These are phyloP conservation scores for Glarea lozoyensis DNA, from an alignment of 495 filamentous ascomycete genomes.

Conservation along the genomic window DNA sequence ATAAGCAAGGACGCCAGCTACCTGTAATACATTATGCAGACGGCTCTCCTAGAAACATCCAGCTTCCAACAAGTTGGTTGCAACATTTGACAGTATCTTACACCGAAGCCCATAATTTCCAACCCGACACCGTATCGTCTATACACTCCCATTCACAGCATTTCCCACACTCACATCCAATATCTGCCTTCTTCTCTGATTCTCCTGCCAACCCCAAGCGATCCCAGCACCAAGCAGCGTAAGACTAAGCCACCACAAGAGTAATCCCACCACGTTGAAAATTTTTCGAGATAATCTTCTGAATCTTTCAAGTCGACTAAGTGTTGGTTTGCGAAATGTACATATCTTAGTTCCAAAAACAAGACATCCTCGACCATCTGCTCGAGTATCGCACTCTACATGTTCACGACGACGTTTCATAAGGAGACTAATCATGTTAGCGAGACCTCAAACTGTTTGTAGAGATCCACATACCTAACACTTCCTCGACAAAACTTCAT, in stretches of 20 bases:
- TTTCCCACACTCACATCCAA: not conserved
- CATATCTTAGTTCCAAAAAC: constrained; percentile 39
- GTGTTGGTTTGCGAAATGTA: constrained; percentile 6
- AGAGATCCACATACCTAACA: constrained; percentile 29
- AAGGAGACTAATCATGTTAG: constrained; percentile 26
- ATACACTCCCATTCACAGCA: too few species aligned
- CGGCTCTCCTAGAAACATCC: too few species aligned
- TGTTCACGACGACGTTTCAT: constrained; percentile 46
- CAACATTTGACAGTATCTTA: too few species aligned
- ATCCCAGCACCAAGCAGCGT: not conserved
- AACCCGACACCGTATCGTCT: too few species aligned
- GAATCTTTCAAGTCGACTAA: not conserved
- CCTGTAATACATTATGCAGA: too few species aligned
- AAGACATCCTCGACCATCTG: constrained; percentile 40
- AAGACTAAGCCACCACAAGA: not conserved
- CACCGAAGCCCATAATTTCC: too few species aligned
- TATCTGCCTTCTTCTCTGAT: not conserved
- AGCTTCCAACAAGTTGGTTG: too few species aligned
- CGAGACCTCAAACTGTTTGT: too few species aligned
- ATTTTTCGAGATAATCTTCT: not conserved
- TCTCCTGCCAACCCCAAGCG: not conserved
- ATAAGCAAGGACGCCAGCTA: too few species aligned
- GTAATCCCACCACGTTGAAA: not conserved
- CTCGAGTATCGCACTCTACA: constrained; percentile 41
- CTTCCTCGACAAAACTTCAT: constrained; percentile 42